Evolutionary conservation across 2,329 filamentous ascomycete genomes (phyloP).

Genomic region (Clarireedia monteithiana): DNA sequence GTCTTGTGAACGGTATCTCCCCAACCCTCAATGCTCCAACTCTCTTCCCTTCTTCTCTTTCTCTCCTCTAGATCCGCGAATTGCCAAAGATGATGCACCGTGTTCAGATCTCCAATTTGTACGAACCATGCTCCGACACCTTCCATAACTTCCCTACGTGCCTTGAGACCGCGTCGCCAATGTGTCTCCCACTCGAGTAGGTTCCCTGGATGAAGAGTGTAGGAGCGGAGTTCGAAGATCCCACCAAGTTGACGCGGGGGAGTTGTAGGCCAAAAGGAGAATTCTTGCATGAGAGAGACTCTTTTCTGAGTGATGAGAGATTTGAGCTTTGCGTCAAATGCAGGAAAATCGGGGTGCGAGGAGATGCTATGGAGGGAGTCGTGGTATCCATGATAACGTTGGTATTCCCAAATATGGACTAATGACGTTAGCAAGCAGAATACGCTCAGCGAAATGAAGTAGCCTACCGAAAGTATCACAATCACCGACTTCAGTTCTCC

Average conservation of each 20-base stretch:
- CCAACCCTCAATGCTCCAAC: conserved; percentile 93
- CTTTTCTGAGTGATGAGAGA: conserved; percentile 77
- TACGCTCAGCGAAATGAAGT: not conserved
- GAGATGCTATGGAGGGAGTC: conserved; percentile 81
- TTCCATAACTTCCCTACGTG: conserved; percentile 94
- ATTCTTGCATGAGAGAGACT: conserved; percentile 96
- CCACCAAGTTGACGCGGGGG: conserved; percentile 84
- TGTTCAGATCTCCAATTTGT: conserved; percentile 95
- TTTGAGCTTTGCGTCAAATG: conserved; percentile 79
- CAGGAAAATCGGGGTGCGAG: conserved; percentile 71
- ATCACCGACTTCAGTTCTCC: conserved; percentile 95
- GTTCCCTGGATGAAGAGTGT: conserved; percentile 92
- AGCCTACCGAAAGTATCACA: conserved; percentile 89
- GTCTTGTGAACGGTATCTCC: conserved; percentile 97
- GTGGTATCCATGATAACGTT: conserved; percentile 94
- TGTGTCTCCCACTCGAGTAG: conserved; percentile 98
- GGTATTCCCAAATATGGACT: conserved; percentile 99
- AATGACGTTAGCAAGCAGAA: conserved; percentile 13
- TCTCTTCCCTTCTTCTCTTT: conserved; percentile 82
- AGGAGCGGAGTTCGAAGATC: conserved; percentile 91
- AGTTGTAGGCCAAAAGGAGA: conserved; percentile 98
- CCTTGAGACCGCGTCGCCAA: conserved; percentile 87
- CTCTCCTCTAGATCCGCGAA: conserved; percentile 95
- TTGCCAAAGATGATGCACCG: conserved; percentile 96
- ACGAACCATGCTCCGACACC: conserved; percentile 98